A percentile compares a stretch with the other conserved stretches of the same genome.
Evolutionary conservation across 805 yeast species (phyloP).

Genomic region (Teunomyces barrocoloradensis): DNA sequence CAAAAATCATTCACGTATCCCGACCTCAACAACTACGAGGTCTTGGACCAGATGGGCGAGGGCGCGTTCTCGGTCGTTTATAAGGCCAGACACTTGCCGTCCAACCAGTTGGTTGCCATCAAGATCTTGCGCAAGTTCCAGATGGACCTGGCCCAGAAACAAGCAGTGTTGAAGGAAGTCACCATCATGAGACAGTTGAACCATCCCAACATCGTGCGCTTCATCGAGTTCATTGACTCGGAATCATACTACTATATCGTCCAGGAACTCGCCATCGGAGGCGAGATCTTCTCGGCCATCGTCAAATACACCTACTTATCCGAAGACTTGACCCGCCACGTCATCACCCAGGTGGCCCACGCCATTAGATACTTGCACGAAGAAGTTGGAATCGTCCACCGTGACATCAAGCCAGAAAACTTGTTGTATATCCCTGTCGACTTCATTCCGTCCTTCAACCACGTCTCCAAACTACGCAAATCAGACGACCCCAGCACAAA

Average conservation of each 20-base stretch:
- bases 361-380: constrained; percentile 71
- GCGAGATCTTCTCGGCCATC: constrained; percentile 76
- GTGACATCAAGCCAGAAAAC: constrained; percentile 84
- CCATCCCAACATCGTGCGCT: constrained; percentile 62
- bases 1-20: constrained; percentile 29
- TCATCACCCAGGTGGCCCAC: constrained; percentile 59
- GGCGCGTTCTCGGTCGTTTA: constrained; percentile 81
- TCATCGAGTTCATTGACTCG: constrained; percentile 66
- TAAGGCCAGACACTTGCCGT: constrained; percentile 46
- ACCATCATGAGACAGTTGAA: constrained; percentile 65
- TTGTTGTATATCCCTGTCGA: constrained; percentile 62
- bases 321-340: constrained; percentile 63
- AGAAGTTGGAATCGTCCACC: constrained; percentile 73
- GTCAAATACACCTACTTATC: constrained; percentile 74
- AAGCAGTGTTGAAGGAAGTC: constrained; percentile 77
- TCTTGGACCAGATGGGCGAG: constrained; percentile 62
- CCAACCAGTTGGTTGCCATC: constrained; percentile 47
- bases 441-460: constrained; percentile 41
- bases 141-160: constrained; percentile 58
- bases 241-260: constrained; percentile 61
- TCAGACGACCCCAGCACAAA: constrained; percentile 71
- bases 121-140: constrained; percentile 67
- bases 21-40: constrained; percentile 40
- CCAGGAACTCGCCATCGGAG: constrained; percentile 73
- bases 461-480: constrained; percentile 43